These are phyloP conservation scores for Aegilops sharonensis DNA, from an alignment of 176 grass and related monocot species.

Conservation along the genomic window DNA sequence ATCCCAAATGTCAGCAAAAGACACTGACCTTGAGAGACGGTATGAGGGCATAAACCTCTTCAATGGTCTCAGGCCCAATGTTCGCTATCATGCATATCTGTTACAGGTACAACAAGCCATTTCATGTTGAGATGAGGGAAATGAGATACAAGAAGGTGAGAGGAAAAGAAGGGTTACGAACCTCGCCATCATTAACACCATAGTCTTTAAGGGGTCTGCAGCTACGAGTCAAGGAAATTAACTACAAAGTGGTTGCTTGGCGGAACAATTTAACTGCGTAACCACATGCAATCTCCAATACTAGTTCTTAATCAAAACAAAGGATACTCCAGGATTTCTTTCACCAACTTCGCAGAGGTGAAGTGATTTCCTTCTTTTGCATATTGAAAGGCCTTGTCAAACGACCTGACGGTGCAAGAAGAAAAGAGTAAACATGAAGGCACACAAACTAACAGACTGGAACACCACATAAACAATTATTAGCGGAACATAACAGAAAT, in stretches of 20 bases:
- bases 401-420: conserved; percentile 56
- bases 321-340: conserved; percentile 82
- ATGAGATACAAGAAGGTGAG: not conserved
- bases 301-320: conserved; percentile 12
- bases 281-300: conserved; percentile 1
- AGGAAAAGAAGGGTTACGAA: conserved; percentile 34
- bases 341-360: conserved; percentile 52
- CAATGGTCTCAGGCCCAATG: conserved; percentile 64
- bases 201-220: conserved; percentile 70
- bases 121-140: conserved; percentile 19
- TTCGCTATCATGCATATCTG: conserved; percentile 97
- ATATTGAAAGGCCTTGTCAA: conserved; percentile 87
- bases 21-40: conserved; percentile 85
- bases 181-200: conserved; percentile 79
- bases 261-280: not conserved
- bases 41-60: conserved; percentile 89
- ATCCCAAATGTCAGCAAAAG: conserved; percentile 21
- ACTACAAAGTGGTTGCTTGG: conserved; percentile 14
- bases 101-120: not conserved
- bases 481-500: not conserved
- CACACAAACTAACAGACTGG: conserved; percentile 9
- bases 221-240: conserved; percentile 56
- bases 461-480: not conserved
- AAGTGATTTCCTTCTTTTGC: conserved; percentile 65
- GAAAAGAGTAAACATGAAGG: not conserved